Evolutionary conservation across 2,329 filamentous ascomycete genomes (phyloP), one percentile per base, ranked within the genome.

Genomic region (Fusarium transvaalense): DNA sequence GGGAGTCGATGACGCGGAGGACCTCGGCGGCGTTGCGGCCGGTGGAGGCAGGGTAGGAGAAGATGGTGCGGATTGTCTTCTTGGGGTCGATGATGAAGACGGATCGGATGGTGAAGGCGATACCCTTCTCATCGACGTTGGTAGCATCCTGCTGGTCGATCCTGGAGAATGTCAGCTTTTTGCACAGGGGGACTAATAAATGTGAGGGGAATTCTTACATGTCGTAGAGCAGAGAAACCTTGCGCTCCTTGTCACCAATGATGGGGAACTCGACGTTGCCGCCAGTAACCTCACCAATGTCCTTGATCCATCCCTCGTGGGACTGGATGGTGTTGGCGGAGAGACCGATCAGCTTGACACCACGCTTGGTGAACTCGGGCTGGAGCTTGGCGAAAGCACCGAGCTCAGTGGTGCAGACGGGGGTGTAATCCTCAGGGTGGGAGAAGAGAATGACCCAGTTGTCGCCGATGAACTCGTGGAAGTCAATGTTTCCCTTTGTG

Each of bases 391-490:
- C 92, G 76, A 97, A 97, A 63, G 94, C 94, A 68, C 94, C 94
- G 67, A 97, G 91, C 84, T 97, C 94, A 56, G 94, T 97, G 69
- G 94, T 97, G 87, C 94, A 97, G 63, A 97, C 94, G 56, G 94
- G 94, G 3, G 94, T 97, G 86, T 92, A 97, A 82, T 97, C 94
- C 80, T 91, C 91, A 5, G 92, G 92, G 83, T 95, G 92, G 32
- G 91, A 93, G 85, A 96, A 95, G 74, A 96, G 85, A 70, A 96
- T 88, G 61, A 91, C 89, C 92, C 92, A 95, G 76, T 86, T 90
- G 84, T 91, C 85, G 76, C 89, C 90, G 70, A 94, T 87, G 83
- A 91, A 94, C 80, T 93, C 86, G 81, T 94, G 91, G 84, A 95
- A 94, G 82, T 93, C 89, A 76, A 95, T 92, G 69, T 89, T 86